Conservation (phyloP, 2,329 filamentous ascomycete species). For the Cercospora zeina region DNA sequence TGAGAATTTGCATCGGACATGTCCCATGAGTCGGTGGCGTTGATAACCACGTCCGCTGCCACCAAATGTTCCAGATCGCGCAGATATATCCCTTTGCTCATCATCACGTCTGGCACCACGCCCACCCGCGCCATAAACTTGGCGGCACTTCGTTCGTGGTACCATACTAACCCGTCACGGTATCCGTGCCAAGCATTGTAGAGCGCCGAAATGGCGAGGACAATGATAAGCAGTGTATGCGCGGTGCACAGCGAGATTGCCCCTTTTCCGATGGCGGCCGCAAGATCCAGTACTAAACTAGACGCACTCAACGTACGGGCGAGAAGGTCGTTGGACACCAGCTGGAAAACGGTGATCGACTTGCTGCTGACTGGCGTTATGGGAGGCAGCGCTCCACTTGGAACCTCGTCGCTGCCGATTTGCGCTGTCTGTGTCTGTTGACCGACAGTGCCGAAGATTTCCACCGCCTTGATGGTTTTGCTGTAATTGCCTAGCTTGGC, state of each 20-base stretch:
- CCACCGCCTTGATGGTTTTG: conserved; percentile 73
- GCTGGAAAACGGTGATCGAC: conserved; percentile 31
- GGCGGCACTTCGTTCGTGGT: conserved; percentile 75
- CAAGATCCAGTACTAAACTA: conserved; percentile 46
- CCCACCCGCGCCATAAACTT: conserved; percentile 81
- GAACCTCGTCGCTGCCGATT: conserved; percentile 31
- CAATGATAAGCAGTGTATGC: conserved; percentile 69
- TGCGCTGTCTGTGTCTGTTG: conserved; percentile 60
- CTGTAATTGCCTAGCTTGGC: conserved; percentile 70
- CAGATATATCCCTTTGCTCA: conserved; percentile 84
- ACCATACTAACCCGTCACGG: conserved; percentile 74
- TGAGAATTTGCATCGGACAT: not conserved
- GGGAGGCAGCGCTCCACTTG: conserved; percentile 21
- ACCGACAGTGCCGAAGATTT: conserved; percentile 75
- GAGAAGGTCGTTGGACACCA: conserved; percentile 38
- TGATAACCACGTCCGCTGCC: conserved; percentile 38
- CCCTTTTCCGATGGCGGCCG: conserved; percentile 40
- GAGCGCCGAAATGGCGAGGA: conserved; percentile 68
- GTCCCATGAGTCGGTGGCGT: conserved; percentile 13
- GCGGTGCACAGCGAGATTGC: conserved; percentile 48
- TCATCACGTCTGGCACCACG: conserved; percentile 72
- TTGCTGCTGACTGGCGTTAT: conserved; percentile 20
- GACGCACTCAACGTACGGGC: conserved; percentile 32
- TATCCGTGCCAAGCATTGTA: conserved; percentile 75
- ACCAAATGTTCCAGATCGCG: conserved; percentile 70